Evolutionary conservation across 192 early-diverging fungal species (phyloP).

Genomic region (Gonapodya prolifera): DNA sequence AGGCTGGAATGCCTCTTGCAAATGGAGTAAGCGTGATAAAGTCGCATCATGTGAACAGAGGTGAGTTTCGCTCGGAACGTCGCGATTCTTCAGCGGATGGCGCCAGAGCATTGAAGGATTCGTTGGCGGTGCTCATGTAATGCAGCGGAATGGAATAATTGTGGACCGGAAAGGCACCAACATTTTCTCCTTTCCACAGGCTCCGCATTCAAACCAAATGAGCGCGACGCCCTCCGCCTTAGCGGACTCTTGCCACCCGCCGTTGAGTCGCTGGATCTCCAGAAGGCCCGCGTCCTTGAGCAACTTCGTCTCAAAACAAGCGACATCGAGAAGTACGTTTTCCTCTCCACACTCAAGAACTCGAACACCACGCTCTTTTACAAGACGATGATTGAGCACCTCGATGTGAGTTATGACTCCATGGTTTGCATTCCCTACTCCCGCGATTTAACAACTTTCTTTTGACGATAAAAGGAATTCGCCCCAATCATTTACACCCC

Average conservation of each 20-base stretch:
- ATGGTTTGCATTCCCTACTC: background rate
- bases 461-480: conserved; percentile 15
- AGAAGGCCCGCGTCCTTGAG: conserved; percentile 60
- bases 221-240: conserved; percentile 45
- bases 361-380: conserved; percentile 78
- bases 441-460: background rate
- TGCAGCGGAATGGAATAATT: too few species aligned
- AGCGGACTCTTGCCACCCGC: conserved; percentile 59
- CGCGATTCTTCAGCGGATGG: background rate
- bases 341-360: conserved; percentile 68
- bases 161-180: background rate
- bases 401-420: conserved; percentile 37
- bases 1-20: background rate
- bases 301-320: conserved; percentile 55
- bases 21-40: background rate
- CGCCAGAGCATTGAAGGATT: too few species aligned
- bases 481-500: conserved; percentile 34
- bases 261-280: conserved; percentile 58
- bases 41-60: background rate
- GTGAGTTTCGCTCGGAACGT: background rate
- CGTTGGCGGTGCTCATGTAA: too few species aligned
- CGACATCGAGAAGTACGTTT: conserved; percentile 72
- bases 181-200: conserved; percentile 23
- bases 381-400: conserved; percentile 55
- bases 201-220: conserved; percentile 31